Base-by-base conservation (phyloP, 2,329 filamentous ascomycete species). In the Fusarium longipes region DNA sequence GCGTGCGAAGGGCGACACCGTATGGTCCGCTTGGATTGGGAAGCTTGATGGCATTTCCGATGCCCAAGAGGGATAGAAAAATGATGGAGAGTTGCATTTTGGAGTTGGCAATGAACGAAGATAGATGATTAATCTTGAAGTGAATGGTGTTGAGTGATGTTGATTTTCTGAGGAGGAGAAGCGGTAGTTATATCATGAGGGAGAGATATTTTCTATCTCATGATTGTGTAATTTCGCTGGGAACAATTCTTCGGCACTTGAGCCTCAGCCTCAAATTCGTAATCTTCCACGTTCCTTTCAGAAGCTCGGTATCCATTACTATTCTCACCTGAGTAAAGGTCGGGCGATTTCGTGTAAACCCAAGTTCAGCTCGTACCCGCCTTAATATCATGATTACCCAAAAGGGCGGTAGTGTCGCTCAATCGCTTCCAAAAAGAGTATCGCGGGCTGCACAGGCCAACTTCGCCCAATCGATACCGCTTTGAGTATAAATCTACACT, bases 21-120 rank as follows among this genome's bases (percentile, higher is more conserved):
- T 73, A 79, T 6, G 75, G 71, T 1, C 78, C 77, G n/a, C 50
- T 70, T 1, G 75, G 72, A 1, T 68, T 65, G 2, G 77, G 71
- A 0, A 79, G 57, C 7, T 75, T 48, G 8, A 76, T 20, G 8
- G 75, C 75, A 17, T 67, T 42, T 5, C 57, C 67, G 1, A 67
- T 33, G 11, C 61, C 54, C 5, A 74, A 27, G 1, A 72, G 29
- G 1, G 70, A 40, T 2, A 68, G 20, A 2, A 68, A 29, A n/a
- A 72, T 25, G 10, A 56, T 7, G 4, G 51, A 42, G 18, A 70
- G 38, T 12, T 61, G 63, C 74, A 75, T 76, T 6, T 8, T 59
- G 18, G 17, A 35, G 4, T 18, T n/a, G 2, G 11, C 0, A 5
- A 4, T 12, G 3, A 11, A 18, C 8, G 2, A 2, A n/a, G 32